Conservation (phyloP, 805 yeast species). For the Peterozyma xylosa region DNA sequence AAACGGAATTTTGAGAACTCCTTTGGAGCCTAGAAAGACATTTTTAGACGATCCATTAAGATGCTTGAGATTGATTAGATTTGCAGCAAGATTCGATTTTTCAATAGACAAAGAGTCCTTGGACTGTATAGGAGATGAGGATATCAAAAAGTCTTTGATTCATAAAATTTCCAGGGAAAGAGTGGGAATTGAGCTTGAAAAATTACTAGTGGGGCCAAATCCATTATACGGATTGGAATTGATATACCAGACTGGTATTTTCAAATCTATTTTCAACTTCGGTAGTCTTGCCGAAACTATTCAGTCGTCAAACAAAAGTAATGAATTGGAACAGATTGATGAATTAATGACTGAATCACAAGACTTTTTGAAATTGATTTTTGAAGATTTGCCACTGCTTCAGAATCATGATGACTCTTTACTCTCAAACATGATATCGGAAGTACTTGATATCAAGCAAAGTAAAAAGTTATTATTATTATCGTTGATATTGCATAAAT, state of each 20-base stretch:
- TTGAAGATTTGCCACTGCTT: slow-evolving; percentile 4
- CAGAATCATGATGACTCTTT: slow-evolving; percentile 2
- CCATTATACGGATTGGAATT: slow-evolving; percentile 58
- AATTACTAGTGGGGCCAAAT: slow-evolving; percentile 58
- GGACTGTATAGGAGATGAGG: slow-evolving; percentile 54
- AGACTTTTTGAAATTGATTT: slow-evolving; percentile 12
- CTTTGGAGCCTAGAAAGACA: slow-evolving; percentile 77
- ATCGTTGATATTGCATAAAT: slow-evolving; percentile 41
- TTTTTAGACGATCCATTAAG: slow-evolving; percentile 92
- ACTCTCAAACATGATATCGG: slow-evolving; percentile 4
- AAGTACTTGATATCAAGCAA: background rate
- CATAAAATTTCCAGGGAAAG: slow-evolving; percentile 85
- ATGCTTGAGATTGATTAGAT: slow-evolving; percentile 76
- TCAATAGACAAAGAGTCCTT: slow-evolving; percentile 49
- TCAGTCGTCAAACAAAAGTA: slow-evolving; percentile 9
- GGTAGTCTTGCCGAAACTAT: slow-evolving; percentile 19
- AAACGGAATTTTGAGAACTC: slow-evolving; percentile 74
- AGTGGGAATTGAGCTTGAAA: slow-evolving; percentile 77
- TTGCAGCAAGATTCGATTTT: slow-evolving; percentile 75
- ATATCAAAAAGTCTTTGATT: slow-evolving; percentile 50
- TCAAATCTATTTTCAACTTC: slow-evolving; percentile 49
- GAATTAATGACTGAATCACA: slow-evolving; percentile 14
- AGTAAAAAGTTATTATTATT: slow-evolving; percentile 34
- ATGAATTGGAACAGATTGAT: slow-evolving; percentile 11
- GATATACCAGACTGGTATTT: slow-evolving; percentile 47